Percentiles rank a stretch among this genome's conserved stretches.
Evolutionary conservation across 305 asterid genomes (phyloP).

Genomic region (Solanum hybrid): DNA sequence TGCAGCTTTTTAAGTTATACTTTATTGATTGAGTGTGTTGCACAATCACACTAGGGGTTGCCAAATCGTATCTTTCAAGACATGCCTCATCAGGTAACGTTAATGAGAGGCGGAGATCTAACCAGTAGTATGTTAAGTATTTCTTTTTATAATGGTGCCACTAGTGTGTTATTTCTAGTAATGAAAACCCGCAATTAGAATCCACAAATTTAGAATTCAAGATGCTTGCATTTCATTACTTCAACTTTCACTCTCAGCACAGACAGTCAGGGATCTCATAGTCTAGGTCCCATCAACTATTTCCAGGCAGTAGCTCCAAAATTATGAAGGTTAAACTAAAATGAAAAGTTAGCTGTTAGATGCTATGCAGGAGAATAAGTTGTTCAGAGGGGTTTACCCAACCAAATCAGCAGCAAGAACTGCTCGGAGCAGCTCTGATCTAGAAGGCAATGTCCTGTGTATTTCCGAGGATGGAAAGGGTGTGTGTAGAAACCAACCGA

Average conservation of each 20-base stretch:
- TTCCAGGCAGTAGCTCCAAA: not conserved
- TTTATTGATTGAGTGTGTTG: not conserved
- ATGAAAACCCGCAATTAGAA: not conserved
- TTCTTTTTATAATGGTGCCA: not conserved
- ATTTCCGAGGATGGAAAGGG: slow-evolving; percentile 96
- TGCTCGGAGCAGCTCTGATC: slow-evolving; percentile 76
- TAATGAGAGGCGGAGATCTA: not conserved
- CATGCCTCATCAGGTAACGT: not conserved
- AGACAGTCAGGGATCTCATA: not conserved
- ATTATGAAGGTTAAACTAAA: not conserved
- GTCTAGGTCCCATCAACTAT: not conserved
- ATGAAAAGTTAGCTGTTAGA: not conserved
- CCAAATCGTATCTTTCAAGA: not conserved
- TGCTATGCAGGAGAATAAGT: not conserved
- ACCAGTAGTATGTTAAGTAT: not conserved
- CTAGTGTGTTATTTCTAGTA: not conserved
- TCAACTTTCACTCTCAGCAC: not conserved
- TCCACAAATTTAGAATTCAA: not conserved
- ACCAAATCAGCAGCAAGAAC: slow-evolving; percentile 87
- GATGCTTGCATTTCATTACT: not conserved
- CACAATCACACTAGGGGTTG: not conserved
- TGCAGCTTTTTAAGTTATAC: not conserved
- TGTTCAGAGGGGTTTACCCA: slow-evolving; percentile 40
- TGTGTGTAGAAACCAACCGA: slow-evolving; percentile 94
- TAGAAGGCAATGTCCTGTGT: slow-evolving; percentile 88